Evolutionary conservation across 148 eudicot species (phyloP).

Genomic region (Rhododendron molle): DNA sequence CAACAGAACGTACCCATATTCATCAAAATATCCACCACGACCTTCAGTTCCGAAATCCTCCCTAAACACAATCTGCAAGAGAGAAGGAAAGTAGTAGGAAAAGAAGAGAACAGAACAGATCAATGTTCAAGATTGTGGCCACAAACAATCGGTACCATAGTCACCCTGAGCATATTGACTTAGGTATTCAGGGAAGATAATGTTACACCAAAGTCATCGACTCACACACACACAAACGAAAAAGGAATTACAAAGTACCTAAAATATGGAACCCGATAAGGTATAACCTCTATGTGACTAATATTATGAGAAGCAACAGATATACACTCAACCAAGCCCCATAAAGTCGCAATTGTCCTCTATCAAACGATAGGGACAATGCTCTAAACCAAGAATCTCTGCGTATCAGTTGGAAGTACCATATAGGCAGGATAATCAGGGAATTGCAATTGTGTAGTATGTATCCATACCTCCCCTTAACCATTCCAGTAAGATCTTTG

Average conservation of each 20-base stretch:
- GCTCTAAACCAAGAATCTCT: neutral
- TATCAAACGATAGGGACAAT: neutral
- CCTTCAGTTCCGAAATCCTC: conserved; percentile 99
- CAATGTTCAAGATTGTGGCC: neutral
- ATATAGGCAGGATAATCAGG: neutral
- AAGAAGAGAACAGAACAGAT: neutral
- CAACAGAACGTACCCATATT: conserved; percentile 59
- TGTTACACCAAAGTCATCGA: neutral
- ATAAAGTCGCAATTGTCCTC: neutral
- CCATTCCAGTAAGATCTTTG: neutral
- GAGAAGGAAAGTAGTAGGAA: neutral
- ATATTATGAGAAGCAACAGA: neutral
- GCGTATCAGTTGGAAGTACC: neutral
- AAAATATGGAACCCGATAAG: neutral
- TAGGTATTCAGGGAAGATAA: neutral
- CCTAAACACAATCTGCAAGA: conserved; percentile 83
- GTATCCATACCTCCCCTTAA: neutral
- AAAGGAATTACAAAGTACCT: neutral
- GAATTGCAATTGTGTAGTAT: neutral
- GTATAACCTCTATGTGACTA: neutral
- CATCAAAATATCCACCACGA: conserved; percentile 96
- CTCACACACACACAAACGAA: neutral
- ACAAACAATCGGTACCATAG: neutral
- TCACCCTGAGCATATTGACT: neutral
- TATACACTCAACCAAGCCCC: neutral